Percentiles rank a stretch among this genome's conserved stretches.
phyloP scores from a whole-genome alignment of 257 asterid species.

The Perilla frutescens region DNA sequence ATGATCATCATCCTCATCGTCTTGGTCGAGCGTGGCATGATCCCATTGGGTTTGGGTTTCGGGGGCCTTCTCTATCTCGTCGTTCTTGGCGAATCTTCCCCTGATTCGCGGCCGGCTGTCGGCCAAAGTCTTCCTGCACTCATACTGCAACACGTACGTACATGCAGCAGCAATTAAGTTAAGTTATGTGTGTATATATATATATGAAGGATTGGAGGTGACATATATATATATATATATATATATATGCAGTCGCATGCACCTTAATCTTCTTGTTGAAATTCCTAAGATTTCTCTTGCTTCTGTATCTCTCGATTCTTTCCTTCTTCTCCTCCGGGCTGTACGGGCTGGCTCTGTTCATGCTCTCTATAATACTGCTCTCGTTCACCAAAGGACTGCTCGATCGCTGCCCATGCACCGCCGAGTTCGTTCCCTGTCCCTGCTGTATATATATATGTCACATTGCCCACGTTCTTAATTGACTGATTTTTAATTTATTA shows the following conservation, averaged over 20 bases:
- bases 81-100: conserved; percentile 85
- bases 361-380: conserved; percentile 72
- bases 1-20: conserved; percentile 57
- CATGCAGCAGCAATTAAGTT: no score
- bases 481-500: no score
- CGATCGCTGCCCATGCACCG: conserved; percentile 42
- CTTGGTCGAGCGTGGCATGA: conserved; percentile 43
- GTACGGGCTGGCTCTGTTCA: conserved; percentile 82
- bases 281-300: conserved; percentile 84
- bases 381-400: conserved; percentile 62
- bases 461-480: background rate
- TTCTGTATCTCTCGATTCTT: conserved; percentile 80
- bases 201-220: no score
- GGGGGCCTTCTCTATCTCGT: conserved; percentile 57
- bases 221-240: no score
- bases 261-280: conserved; percentile 96
- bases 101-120: conserved; percentile 87
- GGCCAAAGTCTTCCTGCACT: conserved; percentile 89
- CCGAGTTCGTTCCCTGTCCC: conserved; percentile 54
- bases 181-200: no score
- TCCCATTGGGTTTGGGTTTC: conserved; percentile 62
- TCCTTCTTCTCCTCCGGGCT: conserved; percentile 88
- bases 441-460: conserved; percentile 3
- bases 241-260: no score
- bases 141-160: conserved; percentile 63